phyloP scores from a whole-genome alignment of 2,329 filamentous ascomycete species.

The Ascochyta clinopodiicola region DNA sequence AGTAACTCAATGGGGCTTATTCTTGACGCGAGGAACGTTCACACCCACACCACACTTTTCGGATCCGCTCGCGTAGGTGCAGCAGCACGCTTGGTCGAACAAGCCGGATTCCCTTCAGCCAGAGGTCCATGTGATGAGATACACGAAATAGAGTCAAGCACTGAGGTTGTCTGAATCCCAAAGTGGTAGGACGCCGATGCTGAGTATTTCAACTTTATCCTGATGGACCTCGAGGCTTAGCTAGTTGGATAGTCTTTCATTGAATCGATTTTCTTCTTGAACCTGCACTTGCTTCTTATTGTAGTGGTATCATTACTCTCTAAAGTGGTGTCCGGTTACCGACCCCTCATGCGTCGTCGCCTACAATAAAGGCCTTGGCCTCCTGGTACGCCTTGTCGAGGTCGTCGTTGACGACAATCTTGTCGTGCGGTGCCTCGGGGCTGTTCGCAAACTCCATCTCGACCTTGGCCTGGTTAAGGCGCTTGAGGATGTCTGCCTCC shows the following conservation, averaged over 20 bases:
- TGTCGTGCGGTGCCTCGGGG: slow-evolving; percentile 57
- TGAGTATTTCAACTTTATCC: slow-evolving; percentile 56
- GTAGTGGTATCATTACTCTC: slow-evolving; percentile 6
- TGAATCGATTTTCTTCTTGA: not conserved
- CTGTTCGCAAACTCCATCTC: slow-evolving; percentile 52
- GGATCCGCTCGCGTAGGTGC: slow-evolving; percentile 52
- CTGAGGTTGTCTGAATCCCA: slow-evolving; percentile 68
- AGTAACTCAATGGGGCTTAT: slow-evolving; percentile 99
- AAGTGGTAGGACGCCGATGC: slow-evolving; percentile 53
- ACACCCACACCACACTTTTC: slow-evolving; percentile 51
- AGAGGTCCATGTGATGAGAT: slow-evolving; percentile 80
- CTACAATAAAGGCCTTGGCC: slow-evolving; percentile 60
- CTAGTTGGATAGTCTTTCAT: slow-evolving; percentile 24
- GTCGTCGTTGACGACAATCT: slow-evolving; percentile 60
- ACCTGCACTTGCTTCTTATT: not conserved
- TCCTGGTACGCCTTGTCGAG: slow-evolving; percentile 58
- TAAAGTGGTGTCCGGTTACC: not conserved
- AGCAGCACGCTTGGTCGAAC: slow-evolving; percentile 68
- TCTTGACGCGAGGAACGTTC: slow-evolving; percentile 94
- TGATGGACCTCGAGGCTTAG: slow-evolving; percentile 51
- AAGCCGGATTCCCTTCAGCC: slow-evolving; percentile 63
- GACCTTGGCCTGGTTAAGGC: slow-evolving; percentile 56
- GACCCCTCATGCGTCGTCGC: slow-evolving; percentile 32
- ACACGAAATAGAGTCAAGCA: slow-evolving; percentile 98
- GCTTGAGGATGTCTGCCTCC: slow-evolving; percentile 57